These are phyloP conservation scores for Pouteria glomerata DNA, from an alignment of 148 eudicot genomes.

Conservation along the genomic window DNA sequence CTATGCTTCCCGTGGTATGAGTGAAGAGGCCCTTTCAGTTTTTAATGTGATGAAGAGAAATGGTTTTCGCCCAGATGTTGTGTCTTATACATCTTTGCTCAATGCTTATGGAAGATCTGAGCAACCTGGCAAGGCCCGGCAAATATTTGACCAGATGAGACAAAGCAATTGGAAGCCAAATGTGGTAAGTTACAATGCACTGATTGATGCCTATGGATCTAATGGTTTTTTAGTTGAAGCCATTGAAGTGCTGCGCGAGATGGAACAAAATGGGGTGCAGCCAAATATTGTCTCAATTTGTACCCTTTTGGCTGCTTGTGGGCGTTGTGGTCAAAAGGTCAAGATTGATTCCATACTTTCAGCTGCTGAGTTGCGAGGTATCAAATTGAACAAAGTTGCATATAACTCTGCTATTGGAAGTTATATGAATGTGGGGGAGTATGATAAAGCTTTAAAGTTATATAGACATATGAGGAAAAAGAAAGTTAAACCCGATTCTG, in stretches of 20 bases:
- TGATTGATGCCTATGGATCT: constrained; percentile 93
- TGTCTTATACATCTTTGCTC: constrained; percentile 82
- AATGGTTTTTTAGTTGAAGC: constrained; percentile 73
- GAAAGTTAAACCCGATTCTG: constrained; percentile 71
- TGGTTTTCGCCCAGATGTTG: constrained; percentile 69
- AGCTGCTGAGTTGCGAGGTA: constrained; percentile 72
- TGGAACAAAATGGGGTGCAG: constrained; percentile 68
- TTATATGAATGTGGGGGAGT: constrained; percentile 81
- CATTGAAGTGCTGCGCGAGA: constrained; percentile 69
- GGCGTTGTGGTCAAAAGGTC: constrained; percentile 71
- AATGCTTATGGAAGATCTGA: constrained; percentile 90
- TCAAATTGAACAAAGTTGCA: constrained; percentile 66
- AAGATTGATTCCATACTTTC: constrained; percentile 78
- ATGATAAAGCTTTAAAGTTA: constrained; percentile 62
- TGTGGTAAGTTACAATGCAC: constrained; percentile 80
- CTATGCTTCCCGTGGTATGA: constrained; percentile 80
- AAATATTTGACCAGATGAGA: constrained; percentile 64
- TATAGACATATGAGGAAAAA: constrained; percentile 61
- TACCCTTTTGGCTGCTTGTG: constrained; percentile 85
- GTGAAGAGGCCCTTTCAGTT: constrained; percentile 52
- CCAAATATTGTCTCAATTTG: constrained; percentile 90
- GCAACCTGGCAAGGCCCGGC: constrained; percentile 71
- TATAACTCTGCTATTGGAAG: constrained; percentile 89
- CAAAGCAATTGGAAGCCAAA: constrained; percentile 66
- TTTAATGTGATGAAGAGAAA: constrained; percentile 56